These are phyloP conservation scores for Pulicaria dysenterica DNA, from an alignment of 129 eudicot genomes.

Conservation along the genomic window DNA sequence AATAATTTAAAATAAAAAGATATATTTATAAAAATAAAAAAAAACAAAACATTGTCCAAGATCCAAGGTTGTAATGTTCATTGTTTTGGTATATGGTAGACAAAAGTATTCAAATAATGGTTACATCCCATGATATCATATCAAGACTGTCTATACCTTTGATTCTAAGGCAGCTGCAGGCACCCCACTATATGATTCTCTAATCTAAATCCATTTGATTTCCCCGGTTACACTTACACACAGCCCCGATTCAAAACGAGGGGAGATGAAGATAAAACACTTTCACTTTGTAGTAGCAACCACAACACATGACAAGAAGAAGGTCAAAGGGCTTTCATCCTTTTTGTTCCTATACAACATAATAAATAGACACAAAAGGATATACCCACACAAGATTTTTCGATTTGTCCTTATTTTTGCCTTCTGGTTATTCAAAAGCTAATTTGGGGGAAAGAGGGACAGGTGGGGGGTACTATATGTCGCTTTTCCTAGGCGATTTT, in stretches of 20 bases:
- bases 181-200: slow-evolving; percentile 28
- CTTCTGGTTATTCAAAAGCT: slow-evolving; percentile 50
- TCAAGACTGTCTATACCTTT: slow-evolving; percentile 34
- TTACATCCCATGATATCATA: slow-evolving; percentile 12
- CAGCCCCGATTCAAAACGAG: slow-evolving; percentile 47
- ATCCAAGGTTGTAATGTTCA: slow-evolving; percentile 28
- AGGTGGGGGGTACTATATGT: slow-evolving; percentile 29
- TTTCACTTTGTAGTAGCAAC: slow-evolving; percentile 28
- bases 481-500: slow-evolving; percentile 39
- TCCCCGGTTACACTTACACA: slow-evolving; percentile 32
- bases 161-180: slow-evolving; percentile 17
- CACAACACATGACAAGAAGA: slow-evolving; percentile 23
- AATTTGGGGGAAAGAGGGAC: slow-evolving; percentile 28
- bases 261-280: slow-evolving; percentile 30
- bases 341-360: slow-evolving; percentile 42
- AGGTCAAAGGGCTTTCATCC: slow-evolving; percentile 24
- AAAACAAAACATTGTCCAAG: slow-evolving; percentile 24
- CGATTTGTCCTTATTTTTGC: slow-evolving; percentile 19
- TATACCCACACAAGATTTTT: background rate
- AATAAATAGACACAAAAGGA: slow-evolving; percentile 42
- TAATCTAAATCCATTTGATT: slow-evolving; percentile 27
- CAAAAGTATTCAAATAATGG: slow-evolving; percentile 43
- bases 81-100: slow-evolving; percentile 36
- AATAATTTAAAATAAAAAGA: slow-evolving; percentile 17
- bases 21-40: slow-evolving; percentile 22